A percentile compares a stretch with the other conserved stretches of the same genome.
phyloP scores from a whole-genome alignment of 2,329 filamentous ascomycete species.

The Drechslerella coelobrocha region DNA sequence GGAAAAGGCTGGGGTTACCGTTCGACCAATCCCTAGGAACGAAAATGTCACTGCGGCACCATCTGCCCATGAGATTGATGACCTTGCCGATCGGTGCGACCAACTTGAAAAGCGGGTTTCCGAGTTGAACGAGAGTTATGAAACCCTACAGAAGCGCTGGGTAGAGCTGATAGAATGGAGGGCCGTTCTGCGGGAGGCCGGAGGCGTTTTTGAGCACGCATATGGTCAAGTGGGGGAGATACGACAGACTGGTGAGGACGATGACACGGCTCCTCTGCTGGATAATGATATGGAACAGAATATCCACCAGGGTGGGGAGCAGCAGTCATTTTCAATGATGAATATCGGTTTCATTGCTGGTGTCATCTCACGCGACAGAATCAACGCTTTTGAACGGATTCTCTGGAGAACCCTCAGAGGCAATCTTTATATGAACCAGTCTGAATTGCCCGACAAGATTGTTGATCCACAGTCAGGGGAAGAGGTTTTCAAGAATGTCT shows the following conservation, averaged over 20 bases:
- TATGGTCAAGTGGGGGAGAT: slow-evolving; percentile 98
- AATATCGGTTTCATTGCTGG: slow-evolving; percentile 93
- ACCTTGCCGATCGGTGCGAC: slow-evolving; percentile 89
- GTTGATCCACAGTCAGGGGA: slow-evolving; percentile 93
- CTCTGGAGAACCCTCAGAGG: slow-evolving; percentile 96
- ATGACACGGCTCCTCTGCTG: slow-evolving; percentile 86
- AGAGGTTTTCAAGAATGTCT: slow-evolving; percentile 93
- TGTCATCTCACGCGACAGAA: slow-evolving; percentile 90
- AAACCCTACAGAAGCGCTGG: slow-evolving; percentile 96
- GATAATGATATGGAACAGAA: slow-evolving; percentile 85
- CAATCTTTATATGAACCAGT: slow-evolving; percentile 99
- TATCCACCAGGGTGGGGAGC: slow-evolving; percentile 87
- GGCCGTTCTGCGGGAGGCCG: slow-evolving; percentile 94
- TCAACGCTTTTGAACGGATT: slow-evolving; percentile 95
- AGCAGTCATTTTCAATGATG: slow-evolving; percentile 59
- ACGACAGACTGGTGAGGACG: slow-evolving; percentile 73
- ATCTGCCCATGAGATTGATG: slow-evolving; percentile 92
- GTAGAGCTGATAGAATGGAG: slow-evolving; percentile 97
- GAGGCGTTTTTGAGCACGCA: slow-evolving; percentile 94
- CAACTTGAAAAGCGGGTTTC: slow-evolving; percentile 88
- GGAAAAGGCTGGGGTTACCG: slow-evolving; percentile 85
- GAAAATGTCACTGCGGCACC: slow-evolving; percentile 83
- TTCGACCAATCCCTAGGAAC: slow-evolving; percentile 91
- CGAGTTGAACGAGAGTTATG: slow-evolving; percentile 96
- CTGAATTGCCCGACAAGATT: slow-evolving; percentile 92